phyloP scores from a whole-genome alignment of 2,329 filamentous ascomycete genomes.

The Drechmeria coniospora region DNA sequence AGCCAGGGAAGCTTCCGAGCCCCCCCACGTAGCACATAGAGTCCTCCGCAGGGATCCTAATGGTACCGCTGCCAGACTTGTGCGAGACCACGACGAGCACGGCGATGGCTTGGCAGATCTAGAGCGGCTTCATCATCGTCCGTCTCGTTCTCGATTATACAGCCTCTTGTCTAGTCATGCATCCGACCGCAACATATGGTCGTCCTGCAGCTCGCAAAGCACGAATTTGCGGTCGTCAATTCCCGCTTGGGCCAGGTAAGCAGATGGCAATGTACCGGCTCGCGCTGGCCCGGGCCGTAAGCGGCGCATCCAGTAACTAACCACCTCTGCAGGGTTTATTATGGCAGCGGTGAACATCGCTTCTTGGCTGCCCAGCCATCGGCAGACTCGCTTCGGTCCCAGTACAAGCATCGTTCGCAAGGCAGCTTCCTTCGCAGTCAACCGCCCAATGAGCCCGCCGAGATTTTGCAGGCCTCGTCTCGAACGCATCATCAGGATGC shows the following conservation, averaged over 20 bases:
- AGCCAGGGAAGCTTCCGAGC: too few species aligned
- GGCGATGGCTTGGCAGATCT: conserved; percentile 49
- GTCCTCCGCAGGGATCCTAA: neutral
- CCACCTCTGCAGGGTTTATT: conserved; percentile 42
- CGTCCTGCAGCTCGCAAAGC: conserved; percentile 31
- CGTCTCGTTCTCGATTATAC: conserved; percentile 38
- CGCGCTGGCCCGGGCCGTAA: too few species aligned
- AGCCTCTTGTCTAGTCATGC: conserved; percentile 32
- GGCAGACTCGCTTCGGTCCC: conserved; percentile 30
- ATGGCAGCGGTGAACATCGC: conserved; percentile 47
- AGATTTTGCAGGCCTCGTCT: too few species aligned
- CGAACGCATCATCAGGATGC: too few species aligned
- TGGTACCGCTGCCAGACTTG: conserved; percentile 18
- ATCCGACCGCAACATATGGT: conserved; percentile 37
- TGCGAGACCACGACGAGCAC: conserved; percentile 46
- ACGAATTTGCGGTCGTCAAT: conserved; percentile 30
- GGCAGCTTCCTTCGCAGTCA: conserved; percentile 28
- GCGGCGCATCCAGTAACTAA: too few species aligned
- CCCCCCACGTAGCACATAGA: neutral
- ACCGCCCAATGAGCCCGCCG: too few species aligned
- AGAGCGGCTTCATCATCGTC: conserved; percentile 32
- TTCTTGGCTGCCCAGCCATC: conserved; percentile 30
- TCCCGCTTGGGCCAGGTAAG: conserved; percentile 39
- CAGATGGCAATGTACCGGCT: too few species aligned
- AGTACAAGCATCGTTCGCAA: conserved; percentile 30